A percentile compares a stretch with the other conserved stretches of the same genome.
These are phyloP conservation scores for Diophrys appendiculata DNA, from an alignment of 73 alveolate species.

Conservation along the genomic window DNA sequence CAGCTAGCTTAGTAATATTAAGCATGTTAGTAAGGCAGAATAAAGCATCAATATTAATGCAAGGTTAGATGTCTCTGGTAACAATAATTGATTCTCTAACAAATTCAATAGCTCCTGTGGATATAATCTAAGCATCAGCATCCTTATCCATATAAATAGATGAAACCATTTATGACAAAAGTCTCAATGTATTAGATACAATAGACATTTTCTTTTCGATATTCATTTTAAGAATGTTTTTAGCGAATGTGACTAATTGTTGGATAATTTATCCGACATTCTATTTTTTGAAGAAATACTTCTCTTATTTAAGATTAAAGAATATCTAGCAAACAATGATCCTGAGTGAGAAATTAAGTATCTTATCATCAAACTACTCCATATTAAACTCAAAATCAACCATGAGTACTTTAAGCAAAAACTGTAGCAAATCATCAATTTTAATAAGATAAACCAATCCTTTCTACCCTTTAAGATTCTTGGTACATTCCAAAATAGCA, in stretches of 20 bases:
- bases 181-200: conserved; percentile 51
- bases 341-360: conserved; percentile 32
- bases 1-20: conserved; percentile 52
- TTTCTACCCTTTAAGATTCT: conserved; percentile 42
- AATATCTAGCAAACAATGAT: conserved; percentile 51
- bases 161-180: conserved; percentile 50
- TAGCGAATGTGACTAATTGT: conserved; percentile 40
- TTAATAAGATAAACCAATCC: conserved; percentile 21
- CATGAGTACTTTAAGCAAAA: conserved; percentile 21
- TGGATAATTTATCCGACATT: conserved; percentile 30
- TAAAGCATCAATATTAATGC: conserved; percentile 58
- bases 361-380: conserved; percentile 33
- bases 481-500: conserved; percentile 56
- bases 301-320: conserved; percentile 46
- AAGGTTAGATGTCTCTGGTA: conserved; percentile 38
- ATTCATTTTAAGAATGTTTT: conserved; percentile 39
- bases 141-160: conserved; percentile 7
- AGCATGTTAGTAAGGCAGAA: conserved; percentile 57
- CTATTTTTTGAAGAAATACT: conserved; percentile 21
- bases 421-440: conserved; percentile 19
- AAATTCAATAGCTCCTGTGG: conserved; percentile 44
- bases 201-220: conserved; percentile 44
- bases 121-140: conserved; percentile 34
- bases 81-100: conserved; percentile 39
- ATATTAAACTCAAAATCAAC: conserved; percentile 49